Evolutionary conservation across 306 rosid species (phyloP), one percentile per base, ranked within the genome.

Genomic region (Trifolium pratense): DNA sequence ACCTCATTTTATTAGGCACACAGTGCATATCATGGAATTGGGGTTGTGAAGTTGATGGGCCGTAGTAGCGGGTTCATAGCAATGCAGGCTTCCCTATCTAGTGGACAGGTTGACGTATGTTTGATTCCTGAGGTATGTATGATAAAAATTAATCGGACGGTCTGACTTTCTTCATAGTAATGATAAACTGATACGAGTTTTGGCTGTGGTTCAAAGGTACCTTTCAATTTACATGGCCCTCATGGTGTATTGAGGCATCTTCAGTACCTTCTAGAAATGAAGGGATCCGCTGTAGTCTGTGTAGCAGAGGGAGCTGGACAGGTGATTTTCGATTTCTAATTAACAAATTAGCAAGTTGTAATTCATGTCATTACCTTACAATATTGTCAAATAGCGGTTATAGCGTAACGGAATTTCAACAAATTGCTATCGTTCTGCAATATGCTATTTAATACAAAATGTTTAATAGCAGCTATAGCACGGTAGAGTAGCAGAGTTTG

Each of bases 61-160:
- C 99, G 99, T 70, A 91, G 97, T 87, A 95, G 99, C 76, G 99
- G 99, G 73, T 95, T 79, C 82, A 95, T 95, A 68, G 97, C 99
- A 46, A 95, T 95, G 99, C 99, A 95, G 39, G 93, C 97, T 68
- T 82, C 99, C 72, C 80, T 95, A 61, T 89, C 99, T 23, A 95
- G 99, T 77, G 99, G 99, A 70, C 99, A 95, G 82, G 73, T 95
- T 26, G 99, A 95, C 81, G 83, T 95, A 78, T 91, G 99, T 73
- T 81, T 95, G 87, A 86, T 95, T 78, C 99, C 99, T 15, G 99
- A 95, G 97, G 99, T 95, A 85, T 74, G 64, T 82, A 71, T 60
- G 40, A 25, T 48, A 49, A 14, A 74, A 26, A 1, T 69, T 62
- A 49, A 58, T 75, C 51, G 13, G 55, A 66, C 16, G 69, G 36